A percentile compares a stretch with the other conserved stretches of the same genome.
Conservation (phyloP, 2,329 filamentous ascomycete genomes). For the Colletotrichum cuscutae region DNA sequence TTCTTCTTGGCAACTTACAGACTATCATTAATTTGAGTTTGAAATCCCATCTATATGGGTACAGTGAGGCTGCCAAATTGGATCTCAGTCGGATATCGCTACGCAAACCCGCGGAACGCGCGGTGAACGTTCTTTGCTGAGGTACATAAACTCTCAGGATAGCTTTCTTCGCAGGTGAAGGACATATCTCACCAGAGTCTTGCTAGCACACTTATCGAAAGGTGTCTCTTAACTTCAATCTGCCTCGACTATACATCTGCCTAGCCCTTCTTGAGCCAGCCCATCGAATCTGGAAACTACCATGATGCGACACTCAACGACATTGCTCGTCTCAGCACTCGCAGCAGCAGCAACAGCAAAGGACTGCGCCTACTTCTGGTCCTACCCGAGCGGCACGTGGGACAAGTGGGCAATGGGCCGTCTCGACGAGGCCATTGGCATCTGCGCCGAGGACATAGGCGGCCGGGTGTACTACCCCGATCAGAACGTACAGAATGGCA, state of each 20-base stretch:
- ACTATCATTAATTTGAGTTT: neutral
- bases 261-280: neutral
- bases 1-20: neutral
- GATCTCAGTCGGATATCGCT: neutral
- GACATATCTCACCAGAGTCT: neutral
- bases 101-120: neutral
- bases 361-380: neutral
- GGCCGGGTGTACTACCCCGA: too few relatives aligned
- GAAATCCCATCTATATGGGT: neutral
- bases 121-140: neutral
- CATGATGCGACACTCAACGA: neutral
- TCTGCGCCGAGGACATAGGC: neutral
- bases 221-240: too few relatives aligned
- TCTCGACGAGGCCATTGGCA: neutral
- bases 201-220: neutral
- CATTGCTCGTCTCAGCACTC: neutral
- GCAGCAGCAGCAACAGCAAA: neutral
- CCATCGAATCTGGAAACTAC: neutral
- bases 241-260: too few relatives aligned
- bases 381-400: neutral
- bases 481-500: neutral
- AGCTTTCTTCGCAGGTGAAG: neutral
- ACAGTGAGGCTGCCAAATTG: neutral
- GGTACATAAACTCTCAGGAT: neutral
- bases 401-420: neutral